Evolutionary conservation across 345 rosid species (phyloP).

Genomic region (Geranium rotundifolium): DNA sequence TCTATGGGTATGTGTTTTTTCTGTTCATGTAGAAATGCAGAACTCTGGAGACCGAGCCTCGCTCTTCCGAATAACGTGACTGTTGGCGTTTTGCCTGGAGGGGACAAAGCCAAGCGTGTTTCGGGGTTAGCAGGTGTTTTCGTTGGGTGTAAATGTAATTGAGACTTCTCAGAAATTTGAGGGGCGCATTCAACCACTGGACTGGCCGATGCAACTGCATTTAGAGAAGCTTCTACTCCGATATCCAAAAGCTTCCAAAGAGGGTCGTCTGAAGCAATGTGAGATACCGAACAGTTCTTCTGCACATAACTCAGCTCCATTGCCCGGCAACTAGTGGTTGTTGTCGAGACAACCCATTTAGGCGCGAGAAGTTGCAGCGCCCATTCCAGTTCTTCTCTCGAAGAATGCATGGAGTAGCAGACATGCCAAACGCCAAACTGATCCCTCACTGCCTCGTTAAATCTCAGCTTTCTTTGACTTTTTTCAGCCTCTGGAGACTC

Average conservation of each 20-base stretch:
- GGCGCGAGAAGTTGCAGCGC: conserved; percentile 65
- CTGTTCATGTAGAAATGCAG: conserved; percentile 12
- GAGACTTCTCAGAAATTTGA: conserved; percentile 16
- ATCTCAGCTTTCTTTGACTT: conserved; percentile 35
- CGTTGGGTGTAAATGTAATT: conserved; percentile 11
- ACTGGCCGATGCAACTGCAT: conserved; percentile 16
- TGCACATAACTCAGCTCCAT: conserved; percentile 62
- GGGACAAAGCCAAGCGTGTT: conserved; percentile 24
- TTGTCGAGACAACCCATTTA: conserved; percentile 60
- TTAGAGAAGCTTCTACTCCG: conserved; percentile 25
- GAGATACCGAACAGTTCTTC: conserved; percentile 36
- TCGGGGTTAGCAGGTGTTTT: conserved; percentile 15
- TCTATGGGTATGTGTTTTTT: conserved; percentile 9
- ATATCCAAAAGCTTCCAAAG: conserved; percentile 78
- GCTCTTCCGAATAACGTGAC: conserved; percentile 73
- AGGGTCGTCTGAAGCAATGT: conserved; percentile 38
- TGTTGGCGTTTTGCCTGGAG: conserved; percentile 32
- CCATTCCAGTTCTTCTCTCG: conserved; percentile 66
- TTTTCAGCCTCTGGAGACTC: conserved; percentile 19
- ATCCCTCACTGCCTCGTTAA: conserved; percentile 57
- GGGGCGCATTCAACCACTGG: conserved; percentile 18
- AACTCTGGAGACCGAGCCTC: conserved; percentile 33
- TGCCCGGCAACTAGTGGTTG: conserved; percentile 68
- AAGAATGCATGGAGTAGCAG: conserved; percentile 83
- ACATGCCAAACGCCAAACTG: conserved; percentile 82